Evolutionary conservation across 495 filamentous ascomycete genomes (phyloP).

Genomic region (Lichina pygmaea): DNA sequence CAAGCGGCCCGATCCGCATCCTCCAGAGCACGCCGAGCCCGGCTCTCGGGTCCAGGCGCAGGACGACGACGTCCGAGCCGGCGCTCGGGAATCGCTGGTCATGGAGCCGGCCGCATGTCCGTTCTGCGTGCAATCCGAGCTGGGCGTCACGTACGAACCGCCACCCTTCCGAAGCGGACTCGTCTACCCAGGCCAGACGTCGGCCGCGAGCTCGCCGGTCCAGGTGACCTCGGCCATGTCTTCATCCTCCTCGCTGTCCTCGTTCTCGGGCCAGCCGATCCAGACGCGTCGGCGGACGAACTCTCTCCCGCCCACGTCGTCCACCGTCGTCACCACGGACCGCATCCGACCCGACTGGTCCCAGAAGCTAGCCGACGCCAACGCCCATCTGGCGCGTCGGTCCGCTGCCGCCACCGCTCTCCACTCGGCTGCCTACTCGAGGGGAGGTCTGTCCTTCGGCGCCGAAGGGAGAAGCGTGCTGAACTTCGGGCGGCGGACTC

Average conservation of each 20-base stretch:
- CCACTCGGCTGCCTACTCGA: constrained; percentile 71
- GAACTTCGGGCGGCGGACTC: constrained; percentile 7
- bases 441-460: constrained; percentile 18
- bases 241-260: constrained; percentile 30
- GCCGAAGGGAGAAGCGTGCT: constrained; percentile 18
- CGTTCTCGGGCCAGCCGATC: constrained; percentile 12
- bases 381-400: constrained; percentile 56
- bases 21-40: constrained; percentile 51
- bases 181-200: constrained; percentile 27
- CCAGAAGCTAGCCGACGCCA: constrained; percentile 61
- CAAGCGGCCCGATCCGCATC: constrained; percentile 85
- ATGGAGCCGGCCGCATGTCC: constrained; percentile 86
- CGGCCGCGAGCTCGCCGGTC: background rate
- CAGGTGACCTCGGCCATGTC: constrained; percentile 33
- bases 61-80: background rate
- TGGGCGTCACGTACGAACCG: constrained; percentile 75
- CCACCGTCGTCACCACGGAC: constrained; percentile 75
- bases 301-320: constrained; percentile 55
- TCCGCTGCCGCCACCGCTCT: constrained; percentile 85
- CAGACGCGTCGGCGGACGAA: constrained; percentile 32
- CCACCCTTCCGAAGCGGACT: constrained; percentile 74
- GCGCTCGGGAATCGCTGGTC: constrained; percentile 27
- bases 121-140: constrained; percentile 84
- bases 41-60: constrained; percentile 6
- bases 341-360: constrained; percentile 83